A percentile compares a stretch with the other conserved stretches of the same genome.
These are phyloP conservation scores for Verticillium longisporum DNA, from an alignment of 2,329 filamentous ascomycete species.

Conservation along the genomic window DNA sequence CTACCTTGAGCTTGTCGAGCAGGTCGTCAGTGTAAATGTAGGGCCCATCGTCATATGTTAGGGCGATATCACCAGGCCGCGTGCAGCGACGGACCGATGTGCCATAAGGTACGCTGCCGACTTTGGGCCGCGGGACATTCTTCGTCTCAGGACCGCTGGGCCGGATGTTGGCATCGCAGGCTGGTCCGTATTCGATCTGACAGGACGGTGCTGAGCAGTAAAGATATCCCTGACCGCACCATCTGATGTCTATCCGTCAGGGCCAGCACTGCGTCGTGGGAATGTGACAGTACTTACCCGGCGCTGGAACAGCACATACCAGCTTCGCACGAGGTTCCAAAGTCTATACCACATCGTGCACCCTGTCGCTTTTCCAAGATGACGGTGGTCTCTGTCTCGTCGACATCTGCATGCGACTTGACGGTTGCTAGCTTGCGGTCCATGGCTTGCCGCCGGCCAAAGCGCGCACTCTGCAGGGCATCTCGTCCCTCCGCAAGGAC, in stretches of 20 bases:
- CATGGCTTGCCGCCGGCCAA: constrained; percentile 3
- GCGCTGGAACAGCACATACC: constrained; percentile 34
- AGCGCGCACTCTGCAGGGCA: constrained; percentile 2
- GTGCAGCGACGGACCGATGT: constrained; percentile 48
- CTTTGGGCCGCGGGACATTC: constrained; percentile 40
- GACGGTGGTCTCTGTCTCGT: not conserved
- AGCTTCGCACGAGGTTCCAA: constrained; percentile 22
- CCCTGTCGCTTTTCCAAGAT: constrained; percentile 23
- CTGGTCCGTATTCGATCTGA: constrained; percentile 52
- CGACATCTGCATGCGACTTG: not conserved
- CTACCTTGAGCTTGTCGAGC: constrained; percentile 35
- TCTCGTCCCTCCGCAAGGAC: constrained; percentile 7
- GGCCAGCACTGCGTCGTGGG: not conserved
- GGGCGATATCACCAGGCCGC: constrained; percentile 45
- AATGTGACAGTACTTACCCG: constrained; percentile 22
- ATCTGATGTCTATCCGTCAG: constrained; percentile 24
- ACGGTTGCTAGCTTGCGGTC: not conserved
- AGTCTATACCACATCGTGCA: constrained; percentile 37
- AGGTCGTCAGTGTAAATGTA: constrained; percentile 32
- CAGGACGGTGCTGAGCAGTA: constrained; percentile 58
- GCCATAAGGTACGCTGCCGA: constrained; percentile 50
- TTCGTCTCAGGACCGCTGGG: constrained; percentile 46
- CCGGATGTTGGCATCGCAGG: constrained; percentile 53
- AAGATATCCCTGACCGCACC: constrained; percentile 45
- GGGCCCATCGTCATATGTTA: constrained; percentile 42